phyloP scores from a whole-genome alignment of 1,139 yeast species.

The Nadsonia starkeyi-henricii region DNA sequence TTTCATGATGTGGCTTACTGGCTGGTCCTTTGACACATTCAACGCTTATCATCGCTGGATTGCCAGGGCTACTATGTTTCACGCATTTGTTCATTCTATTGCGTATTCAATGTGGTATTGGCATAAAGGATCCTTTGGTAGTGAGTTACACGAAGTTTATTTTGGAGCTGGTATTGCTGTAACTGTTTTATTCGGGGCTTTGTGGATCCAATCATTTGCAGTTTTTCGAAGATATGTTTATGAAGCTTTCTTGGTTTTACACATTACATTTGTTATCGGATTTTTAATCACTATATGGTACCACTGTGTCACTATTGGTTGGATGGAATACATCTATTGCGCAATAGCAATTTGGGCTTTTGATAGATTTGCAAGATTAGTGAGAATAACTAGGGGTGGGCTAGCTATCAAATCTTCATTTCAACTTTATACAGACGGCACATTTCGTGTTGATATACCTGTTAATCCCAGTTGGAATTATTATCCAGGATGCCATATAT shows the following conservation, averaged over 20 bases:
- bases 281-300: conserved; percentile 30
- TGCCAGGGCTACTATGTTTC: conserved; percentile 38
- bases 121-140: conserved; percentile 1
- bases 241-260: conserved; percentile 28
- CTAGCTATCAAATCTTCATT: conserved; percentile 27
- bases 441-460: conserved; percentile 16
- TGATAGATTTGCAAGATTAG: conserved; percentile 26
- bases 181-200: conserved; percentile 13
- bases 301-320: conserved; percentile 32
- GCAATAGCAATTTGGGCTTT: conserved; percentile 26
- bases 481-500: conserved; percentile 47
- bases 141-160: conserved; percentile 26
- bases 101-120: conserved; percentile 23
- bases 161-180: conserved; percentile 23
- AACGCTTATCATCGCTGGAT: conserved; percentile 53
- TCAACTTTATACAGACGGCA: conserved; percentile 14
- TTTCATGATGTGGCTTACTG: conserved; percentile 40
- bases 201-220: conserved; percentile 11
- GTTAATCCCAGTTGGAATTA: conserved; percentile 27
- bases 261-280: conserved; percentile 25
- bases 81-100: conserved; percentile 27
- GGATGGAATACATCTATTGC: conserved; percentile 32
- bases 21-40: conserved; percentile 52
- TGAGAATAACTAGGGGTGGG: conserved; percentile 27
- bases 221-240: conserved; percentile 26